Evolutionary conservation across 192 early-diverging fungal species (phyloP), one percentile per base, ranked within the genome.

Genomic region (Dispira parvispora): DNA sequence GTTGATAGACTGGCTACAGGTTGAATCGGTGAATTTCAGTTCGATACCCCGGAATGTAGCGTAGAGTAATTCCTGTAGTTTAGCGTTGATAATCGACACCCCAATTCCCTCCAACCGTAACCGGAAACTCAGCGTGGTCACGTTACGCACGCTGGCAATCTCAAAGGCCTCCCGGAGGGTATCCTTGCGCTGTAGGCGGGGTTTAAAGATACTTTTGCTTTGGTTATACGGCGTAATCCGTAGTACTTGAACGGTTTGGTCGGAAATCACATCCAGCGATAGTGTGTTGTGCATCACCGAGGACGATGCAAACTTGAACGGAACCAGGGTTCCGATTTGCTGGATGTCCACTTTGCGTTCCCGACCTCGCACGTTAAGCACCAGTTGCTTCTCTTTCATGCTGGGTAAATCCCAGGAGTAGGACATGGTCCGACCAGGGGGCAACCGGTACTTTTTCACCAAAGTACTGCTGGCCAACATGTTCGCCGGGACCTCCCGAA

Each of bases 381-480:
- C 82, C 26, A 99, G 69, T 1, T 72, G 65, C 69, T 93, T 95
- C 14, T 79, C 71, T 25, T 78, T 73, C 8, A 79, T 69, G 6
- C 85, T 85, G 11, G 93, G 93, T 47, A 80, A 71, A 63, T 99
- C 96, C 92, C 93, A 96, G 3, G 96, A 86, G 60, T 96, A 99
- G 21, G 79, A 73, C 65, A 84, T 69, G 11, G 81, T 67, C 64
- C 80, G 70, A 12, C 76, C 75, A 12, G 75, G 58, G 32, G 78
- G 72, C 56, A 75, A 57, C 0, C 63, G 60, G 45, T 71, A 70
- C 16, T 60, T 46, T 58, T 45, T 62, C 13, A 52, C 42, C 66
- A 45, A 43, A 32, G 45, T 45, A 43, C 67, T 44, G 32, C 6
- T 38, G 32, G 32, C 32, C 0, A 61, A 12, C 13, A 66, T 52